Base-by-base conservation (phyloP, 1,284 basidiomycete genomes). In the Sphaerobolus stellatus region DNA sequence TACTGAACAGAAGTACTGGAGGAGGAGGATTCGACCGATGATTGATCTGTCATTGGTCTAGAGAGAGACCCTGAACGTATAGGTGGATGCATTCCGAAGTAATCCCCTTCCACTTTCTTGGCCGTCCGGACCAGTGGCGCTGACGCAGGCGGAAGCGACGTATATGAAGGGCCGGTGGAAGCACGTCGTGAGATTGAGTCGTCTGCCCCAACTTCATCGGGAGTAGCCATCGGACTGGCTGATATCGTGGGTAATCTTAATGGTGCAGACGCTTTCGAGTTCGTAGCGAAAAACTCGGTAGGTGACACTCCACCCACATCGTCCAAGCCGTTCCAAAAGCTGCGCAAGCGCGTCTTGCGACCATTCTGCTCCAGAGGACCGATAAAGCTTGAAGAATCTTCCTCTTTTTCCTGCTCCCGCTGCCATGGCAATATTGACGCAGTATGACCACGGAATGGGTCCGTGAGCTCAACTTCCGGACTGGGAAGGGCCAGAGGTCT, bases 401-500 rank as follows among this genome's bases (percentile, higher is more conserved):
- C 22, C 22, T 43, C 20, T 43, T 20, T 43, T 18, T 43, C 41
- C 22, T 22, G 11, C 20, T 43, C 41, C 14, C 14, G 24, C 24
- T 6, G 20, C 24, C 34, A 28, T 4, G 16, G 29, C 28, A n/a
- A 14, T 46, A 30, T 25, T 28, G 81, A 74, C n/a, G 88, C 77
- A 16, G 76, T 82, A 4, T 84, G 77, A 7, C 83, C 80, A 18
- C 88, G 82, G 82, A 94, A 84, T 0, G 92, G 92, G 67, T 94
- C 92, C 6, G 85, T 84, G 28, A 94, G 77, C 64, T 94, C 92
- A 62, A 89, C 84, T 66, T 94, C 92, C 0, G 92, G 92, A 29
- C 88, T 91, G 2, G 92, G 92, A 1, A 94, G 75, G 0, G 88
- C 84, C 11, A 94, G 76, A 1, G 92, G 92, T 0, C 70, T 65